These are phyloP conservation scores for Tilletiaria anomala DNA, from an alignment of 1,284 basidiomycete genomes.

Conservation along the genomic window DNA sequence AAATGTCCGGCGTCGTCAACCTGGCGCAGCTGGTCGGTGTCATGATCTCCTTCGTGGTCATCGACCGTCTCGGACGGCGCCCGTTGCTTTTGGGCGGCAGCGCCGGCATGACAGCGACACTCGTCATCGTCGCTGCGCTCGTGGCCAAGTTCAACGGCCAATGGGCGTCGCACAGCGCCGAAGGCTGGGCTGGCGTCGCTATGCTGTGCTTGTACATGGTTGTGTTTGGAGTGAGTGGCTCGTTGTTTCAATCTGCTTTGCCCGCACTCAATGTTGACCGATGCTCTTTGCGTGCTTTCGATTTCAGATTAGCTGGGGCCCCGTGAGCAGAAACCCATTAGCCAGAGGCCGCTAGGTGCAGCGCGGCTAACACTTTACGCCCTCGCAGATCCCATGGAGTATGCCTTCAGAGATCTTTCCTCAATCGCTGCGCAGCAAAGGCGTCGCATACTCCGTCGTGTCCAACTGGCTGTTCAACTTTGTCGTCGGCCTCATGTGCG, in stretches of 20 bases:
- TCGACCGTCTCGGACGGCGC: slow-evolving; percentile 10
- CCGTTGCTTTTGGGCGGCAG: slow-evolving; percentile 9
- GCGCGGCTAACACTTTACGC: too few relatives aligned
- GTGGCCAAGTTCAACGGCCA: slow-evolving; percentile 1
- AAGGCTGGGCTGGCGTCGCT: slow-evolving; percentile 9
- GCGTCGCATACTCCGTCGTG: slow-evolving; percentile 28
- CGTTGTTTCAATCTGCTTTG: neutral
- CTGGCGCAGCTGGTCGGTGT: slow-evolving; percentile 12
- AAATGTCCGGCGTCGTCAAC: slow-evolving; percentile 10
- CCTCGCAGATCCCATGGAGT: slow-evolving; percentile 9
- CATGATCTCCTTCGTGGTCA: slow-evolving; percentile 9
- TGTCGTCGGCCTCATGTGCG: slow-evolving; percentile 45
- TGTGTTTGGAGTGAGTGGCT: neutral
- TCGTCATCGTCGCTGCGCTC: slow-evolving; percentile 7
- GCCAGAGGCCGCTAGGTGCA: too few relatives aligned
- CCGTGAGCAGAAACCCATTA: too few relatives aligned
- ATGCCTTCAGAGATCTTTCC: slow-evolving; percentile 32
- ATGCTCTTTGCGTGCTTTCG: neutral
- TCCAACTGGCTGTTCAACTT: slow-evolving; percentile 31
- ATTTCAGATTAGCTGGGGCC: slow-evolving; percentile 5
- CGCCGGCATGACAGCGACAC: slow-evolving; percentile 3
- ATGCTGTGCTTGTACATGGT: slow-evolving; percentile 6
- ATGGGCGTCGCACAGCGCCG: slow-evolving; percentile 8
- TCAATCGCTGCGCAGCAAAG: slow-evolving; percentile 26
- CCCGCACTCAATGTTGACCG: neutral